Evolutionary conservation across 1,284 basidiomycete genomes (phyloP), one percentile per base, ranked within the genome.

Genomic region (Microbotryum saponariae): DNA sequence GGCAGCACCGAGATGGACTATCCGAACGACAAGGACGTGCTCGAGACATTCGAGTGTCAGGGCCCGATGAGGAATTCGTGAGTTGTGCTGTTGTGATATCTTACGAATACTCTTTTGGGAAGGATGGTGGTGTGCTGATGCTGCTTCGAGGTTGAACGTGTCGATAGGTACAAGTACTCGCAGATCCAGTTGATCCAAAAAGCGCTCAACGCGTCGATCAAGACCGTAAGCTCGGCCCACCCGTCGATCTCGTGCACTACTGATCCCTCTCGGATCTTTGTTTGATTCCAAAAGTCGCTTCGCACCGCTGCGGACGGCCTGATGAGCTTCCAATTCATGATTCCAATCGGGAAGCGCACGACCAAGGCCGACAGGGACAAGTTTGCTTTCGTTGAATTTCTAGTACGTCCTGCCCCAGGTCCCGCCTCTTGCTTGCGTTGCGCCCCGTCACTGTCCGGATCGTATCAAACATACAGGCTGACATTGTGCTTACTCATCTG

Each of bases 1-100:
- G 91, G 90, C 7, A 88, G 82, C 61, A 87, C 87, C 2, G 88
- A 92, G 89, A 88, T 94, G 84, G 91, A 96, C 74, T 94, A 92
- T 68, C 89, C 89, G 1, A 90, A 91, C 70, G 91, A 93, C 71
- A 80, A 82, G 56, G 90, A 93, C 58, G 88, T 94, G 0, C 81
- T 96, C 49, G 90, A 94, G 75, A 83, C 84, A 0, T 91, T 92
- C 71, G 87, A 91, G 68, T 94, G 91, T 73, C 79, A 76, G 12
- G 77, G 79, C 46, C 75, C 77, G 8, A 81, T 90, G n/a, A 80
- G 79, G 27, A 89, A 88, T 74, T 90, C 84, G 90, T 90, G 65
- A 47, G 80, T 56, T 6, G 7, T 27, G 20, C 8, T 31, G 12
- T 18, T n/a, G 10, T 2, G 10, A 2, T 29, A 10, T 52, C 29